Evolutionary conservation across 495 filamentous ascomycete genomes (phyloP).

Genomic region (Tuber microsphaerosporum): DNA sequence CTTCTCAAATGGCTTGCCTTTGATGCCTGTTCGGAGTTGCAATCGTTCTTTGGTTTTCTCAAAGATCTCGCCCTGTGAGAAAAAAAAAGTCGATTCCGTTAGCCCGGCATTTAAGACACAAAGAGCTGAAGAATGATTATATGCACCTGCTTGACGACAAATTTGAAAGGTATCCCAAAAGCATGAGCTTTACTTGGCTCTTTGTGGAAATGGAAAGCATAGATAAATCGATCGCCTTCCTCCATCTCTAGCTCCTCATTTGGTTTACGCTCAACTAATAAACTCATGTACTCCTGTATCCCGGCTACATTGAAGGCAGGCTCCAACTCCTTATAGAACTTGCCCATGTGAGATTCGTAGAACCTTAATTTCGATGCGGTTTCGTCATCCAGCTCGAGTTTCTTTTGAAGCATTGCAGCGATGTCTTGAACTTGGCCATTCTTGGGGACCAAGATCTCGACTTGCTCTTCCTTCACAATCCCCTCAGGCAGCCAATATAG

Average conservation of each 20-base stretch:
- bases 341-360: conserved; percentile 70
- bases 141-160: conserved; percentile 74
- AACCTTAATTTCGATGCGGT: conserved; percentile 60
- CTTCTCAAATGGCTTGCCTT: conserved; percentile 97
- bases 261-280: conserved; percentile 73
- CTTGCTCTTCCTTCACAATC: conserved; percentile 76
- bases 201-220: conserved; percentile 83
- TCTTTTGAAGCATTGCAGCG: conserved; percentile 64
- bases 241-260: conserved; percentile 58
- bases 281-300: conserved; percentile 74
- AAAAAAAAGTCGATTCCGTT: conserved; percentile 20
- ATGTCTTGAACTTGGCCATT: conserved; percentile 71
- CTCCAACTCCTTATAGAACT: conserved; percentile 66
- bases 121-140: neutral
- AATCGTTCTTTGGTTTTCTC: conserved; percentile 84
- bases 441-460: conserved; percentile 77
- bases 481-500: conserved; percentile 82
- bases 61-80: conserved; percentile 69
- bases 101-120: conserved; percentile 12
- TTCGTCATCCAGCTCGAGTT: conserved; percentile 69
- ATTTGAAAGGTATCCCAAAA: conserved; percentile 79
- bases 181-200: conserved; percentile 65
- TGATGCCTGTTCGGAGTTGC: conserved; percentile 82
- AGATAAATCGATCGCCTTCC: conserved; percentile 59
- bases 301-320: conserved; percentile 58